These are phyloP conservation scores for Macrolepiota dolichaula DNA, from an alignment of 768 basidiomycete genomes.

Conservation along the genomic window DNA sequence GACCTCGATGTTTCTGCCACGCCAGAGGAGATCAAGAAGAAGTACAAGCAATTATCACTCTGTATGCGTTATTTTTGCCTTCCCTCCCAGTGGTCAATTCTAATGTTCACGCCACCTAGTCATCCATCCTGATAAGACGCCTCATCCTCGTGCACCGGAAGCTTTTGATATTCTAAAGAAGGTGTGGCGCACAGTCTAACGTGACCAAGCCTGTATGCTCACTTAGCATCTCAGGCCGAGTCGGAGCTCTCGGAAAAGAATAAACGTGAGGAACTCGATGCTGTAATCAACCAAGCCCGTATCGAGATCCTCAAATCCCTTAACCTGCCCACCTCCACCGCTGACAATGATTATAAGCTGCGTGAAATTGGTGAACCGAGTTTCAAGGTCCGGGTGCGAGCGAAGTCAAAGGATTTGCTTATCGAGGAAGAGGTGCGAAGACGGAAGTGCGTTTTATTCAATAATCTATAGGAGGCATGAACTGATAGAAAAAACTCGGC, in stretches of 20 bases:
- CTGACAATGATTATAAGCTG: conserved; percentile 58
- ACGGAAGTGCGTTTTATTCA: conserved; percentile 58
- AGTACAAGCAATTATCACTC: conserved; percentile 80
- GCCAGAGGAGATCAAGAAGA: conserved; percentile 85
- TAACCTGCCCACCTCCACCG: conserved; percentile 55
- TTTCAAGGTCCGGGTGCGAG: conserved; percentile 63
- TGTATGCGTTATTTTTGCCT: conserved; percentile 45
- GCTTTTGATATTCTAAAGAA: conserved; percentile 95
- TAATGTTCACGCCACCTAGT: conserved; percentile 41
- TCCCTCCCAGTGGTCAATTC: not conserved
- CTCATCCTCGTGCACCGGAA: conserved; percentile 84
- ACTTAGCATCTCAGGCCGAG: conserved; percentile 57
- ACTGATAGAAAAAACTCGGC: conserved; percentile 6
- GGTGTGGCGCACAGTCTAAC: conserved; percentile 34
- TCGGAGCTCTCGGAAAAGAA: conserved; percentile 75
- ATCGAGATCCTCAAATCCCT: conserved; percentile 59
- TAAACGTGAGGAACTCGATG: conserved; percentile 80
- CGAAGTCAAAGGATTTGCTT: conserved; percentile 77
- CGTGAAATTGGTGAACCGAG: conserved; percentile 50
- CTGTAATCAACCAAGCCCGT: conserved; percentile 74
- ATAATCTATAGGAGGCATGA: not conserved
- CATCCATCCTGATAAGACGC: conserved; percentile 98
- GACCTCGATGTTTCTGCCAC: conserved; percentile 71
- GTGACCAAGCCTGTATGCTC: not conserved
- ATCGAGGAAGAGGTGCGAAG: conserved; percentile 89